phyloP scores from a whole-genome alignment of 2,329 filamentous ascomycete species.

The Xylaria arbuscula region DNA sequence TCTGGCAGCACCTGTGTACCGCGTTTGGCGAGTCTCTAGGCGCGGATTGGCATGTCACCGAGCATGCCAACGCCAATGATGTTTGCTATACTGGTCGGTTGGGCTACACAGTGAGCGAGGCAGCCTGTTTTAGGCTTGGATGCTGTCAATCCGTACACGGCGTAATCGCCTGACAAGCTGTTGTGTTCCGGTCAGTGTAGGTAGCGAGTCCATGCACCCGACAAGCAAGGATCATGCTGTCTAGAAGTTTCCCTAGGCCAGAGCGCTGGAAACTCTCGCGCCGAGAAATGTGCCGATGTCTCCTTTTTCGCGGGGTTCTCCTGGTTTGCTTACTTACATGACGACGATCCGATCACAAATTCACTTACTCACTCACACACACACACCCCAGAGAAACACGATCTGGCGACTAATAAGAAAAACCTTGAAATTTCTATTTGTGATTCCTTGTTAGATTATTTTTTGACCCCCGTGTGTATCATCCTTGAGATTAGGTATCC shows the following conservation, averaged over 20 bases:
- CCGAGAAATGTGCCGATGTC: constrained; percentile 4
- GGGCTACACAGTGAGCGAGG: constrained; percentile 2
- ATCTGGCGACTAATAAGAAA: constrained; percentile 5
- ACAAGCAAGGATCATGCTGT: constrained; percentile 32
- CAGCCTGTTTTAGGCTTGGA: not conserved
- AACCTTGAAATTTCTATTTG: constrained; percentile 25
- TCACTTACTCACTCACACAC: not conserved
- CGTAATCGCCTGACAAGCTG: constrained; percentile 7
- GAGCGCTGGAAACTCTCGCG: not conserved
- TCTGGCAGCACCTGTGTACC: constrained; percentile 15
- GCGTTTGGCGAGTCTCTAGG: constrained; percentile 13
- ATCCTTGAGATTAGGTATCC: constrained; percentile 10
- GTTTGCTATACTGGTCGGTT: constrained; percentile 7
- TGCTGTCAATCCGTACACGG: constrained; percentile 2
- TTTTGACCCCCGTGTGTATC: constrained; percentile 15
- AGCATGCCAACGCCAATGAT: not conserved
- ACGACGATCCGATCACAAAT: not conserved
- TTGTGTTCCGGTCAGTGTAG: constrained; percentile 2
- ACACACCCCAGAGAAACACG: constrained; percentile 5
- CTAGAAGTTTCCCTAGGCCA: constrained; percentile 20
- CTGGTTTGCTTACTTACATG: not conserved
- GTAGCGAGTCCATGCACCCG: constrained; percentile 14
- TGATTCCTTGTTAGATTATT: constrained; percentile 1
- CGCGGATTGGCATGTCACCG: constrained; percentile 24
- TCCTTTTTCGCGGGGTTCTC: not conserved